Evolutionary conservation across 148 eudicot genomes (phyloP).

Genomic region (Arbutus unedo): DNA sequence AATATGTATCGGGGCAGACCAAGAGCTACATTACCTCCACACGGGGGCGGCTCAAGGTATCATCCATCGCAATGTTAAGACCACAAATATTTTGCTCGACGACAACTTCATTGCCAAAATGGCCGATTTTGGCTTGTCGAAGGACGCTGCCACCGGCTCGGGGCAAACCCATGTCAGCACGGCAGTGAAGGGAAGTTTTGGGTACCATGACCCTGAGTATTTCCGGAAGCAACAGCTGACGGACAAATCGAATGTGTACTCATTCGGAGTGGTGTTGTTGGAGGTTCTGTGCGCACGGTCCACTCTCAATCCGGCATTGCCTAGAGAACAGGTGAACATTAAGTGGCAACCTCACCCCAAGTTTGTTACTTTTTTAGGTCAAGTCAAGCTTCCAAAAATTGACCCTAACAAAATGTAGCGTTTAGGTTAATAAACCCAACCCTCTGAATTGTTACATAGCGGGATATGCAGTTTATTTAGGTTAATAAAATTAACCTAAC

Average conservation of each 20-base stretch:
- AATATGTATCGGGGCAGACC: constrained; percentile 71
- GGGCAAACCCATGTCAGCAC: constrained; percentile 68
- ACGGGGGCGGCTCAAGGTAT: constrained; percentile 78
- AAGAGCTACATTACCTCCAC: constrained; percentile 86
- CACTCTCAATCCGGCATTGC: constrained; percentile 36
- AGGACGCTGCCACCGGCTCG: constrained; percentile 35
- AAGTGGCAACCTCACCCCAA: too few relatives aligned
- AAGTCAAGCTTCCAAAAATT: too few relatives aligned
- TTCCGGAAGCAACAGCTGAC: constrained; percentile 45
- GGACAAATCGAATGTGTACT: constrained; percentile 42
- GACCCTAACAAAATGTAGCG: too few relatives aligned
- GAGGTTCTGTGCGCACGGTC: constrained; percentile 47
- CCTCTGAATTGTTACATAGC: too few relatives aligned
- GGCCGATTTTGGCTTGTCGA: constrained; percentile 85
- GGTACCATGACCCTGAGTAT: constrained; percentile 42
- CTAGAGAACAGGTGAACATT: constrained; percentile 24
- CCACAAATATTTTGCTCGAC: constrained; percentile 77
- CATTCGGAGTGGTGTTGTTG: constrained; percentile 39
- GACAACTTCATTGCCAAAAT: constrained; percentile 70
- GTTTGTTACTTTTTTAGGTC: too few relatives aligned
- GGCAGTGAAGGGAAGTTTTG: constrained; percentile 53
- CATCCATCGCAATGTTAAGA: constrained; percentile 85
- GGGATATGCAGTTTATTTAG: too few relatives aligned
- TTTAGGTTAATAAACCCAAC: too few relatives aligned
- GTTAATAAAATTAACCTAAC: too few relatives aligned